These are phyloP conservation scores for Penicillium fimorum DNA, from an alignment of 495 filamentous ascomycete species.

Conservation along the genomic window DNA sequence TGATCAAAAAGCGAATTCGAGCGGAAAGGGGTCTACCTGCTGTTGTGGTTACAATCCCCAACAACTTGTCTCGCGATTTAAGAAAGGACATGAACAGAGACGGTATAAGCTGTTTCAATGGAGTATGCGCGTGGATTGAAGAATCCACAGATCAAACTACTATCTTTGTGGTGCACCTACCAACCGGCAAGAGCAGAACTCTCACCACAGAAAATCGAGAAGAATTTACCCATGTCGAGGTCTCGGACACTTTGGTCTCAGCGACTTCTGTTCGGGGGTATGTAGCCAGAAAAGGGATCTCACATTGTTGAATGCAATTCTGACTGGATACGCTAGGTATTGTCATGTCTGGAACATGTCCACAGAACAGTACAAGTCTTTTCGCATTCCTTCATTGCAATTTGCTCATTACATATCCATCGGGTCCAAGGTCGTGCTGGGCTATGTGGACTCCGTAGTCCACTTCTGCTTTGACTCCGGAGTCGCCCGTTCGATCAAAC, in stretches of 20 bases:
- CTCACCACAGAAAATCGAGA: slow-evolving; percentile 36
- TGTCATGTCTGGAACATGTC: slow-evolving; percentile 34
- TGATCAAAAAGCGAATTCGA: background rate
- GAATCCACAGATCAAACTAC: background rate
- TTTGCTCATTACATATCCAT: slow-evolving; percentile 14
- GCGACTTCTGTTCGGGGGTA: slow-evolving; percentile 29
- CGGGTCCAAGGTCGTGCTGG: slow-evolving; percentile 23
- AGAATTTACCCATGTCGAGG: slow-evolving; percentile 5
- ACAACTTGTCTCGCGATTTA: background rate
- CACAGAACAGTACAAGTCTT: slow-evolving; percentile 19
- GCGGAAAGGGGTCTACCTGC: background rate
- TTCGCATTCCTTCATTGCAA: slow-evolving; percentile 24
- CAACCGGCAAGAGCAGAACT: background rate
- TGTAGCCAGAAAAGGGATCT: slow-evolving; percentile 3
- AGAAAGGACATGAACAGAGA: background rate
- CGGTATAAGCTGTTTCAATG: background rate
- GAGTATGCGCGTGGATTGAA: slow-evolving; percentile 3
- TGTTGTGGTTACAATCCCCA: background rate
- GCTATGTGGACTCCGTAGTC: slow-evolving; percentile 16
- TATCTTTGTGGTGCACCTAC: slow-evolving; percentile 16
- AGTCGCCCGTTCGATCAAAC: slow-evolving; percentile 16
- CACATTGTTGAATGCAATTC: background rate
- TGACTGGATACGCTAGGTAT: slow-evolving; percentile 14
- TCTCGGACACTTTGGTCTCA: slow-evolving; percentile 19
- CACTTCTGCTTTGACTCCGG: slow-evolving; percentile 26